A percentile compares a stretch with the other conserved stretches of the same genome.
These are phyloP conservation scores for Lunularia cruciata DNA, from an alignment of 225 moss, liverwort and hornwort species.

Conservation along the genomic window DNA sequence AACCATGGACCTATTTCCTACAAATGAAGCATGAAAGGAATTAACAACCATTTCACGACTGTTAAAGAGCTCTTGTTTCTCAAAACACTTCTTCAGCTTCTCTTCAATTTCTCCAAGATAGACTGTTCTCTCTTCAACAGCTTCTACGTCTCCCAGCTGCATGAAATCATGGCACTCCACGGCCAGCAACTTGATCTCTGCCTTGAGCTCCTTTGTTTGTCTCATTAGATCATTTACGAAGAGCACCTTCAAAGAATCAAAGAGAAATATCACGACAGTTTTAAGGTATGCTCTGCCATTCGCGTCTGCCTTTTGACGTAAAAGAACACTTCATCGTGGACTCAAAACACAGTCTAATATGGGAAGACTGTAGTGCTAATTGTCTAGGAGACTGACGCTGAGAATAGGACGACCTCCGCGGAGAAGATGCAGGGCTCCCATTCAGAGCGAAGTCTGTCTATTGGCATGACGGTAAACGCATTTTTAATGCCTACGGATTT, in stretches of 20 bases:
- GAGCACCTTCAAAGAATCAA: conserved; percentile 35
- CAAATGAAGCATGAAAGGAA: background rate
- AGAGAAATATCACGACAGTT: conserved; percentile 1
- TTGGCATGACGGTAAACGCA: too few species aligned
- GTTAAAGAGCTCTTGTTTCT: conserved; percentile 59
- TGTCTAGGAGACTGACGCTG: too few species aligned
- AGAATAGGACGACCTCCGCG: too few species aligned
- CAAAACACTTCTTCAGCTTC: conserved; percentile 49
- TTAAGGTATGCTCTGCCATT: too few species aligned
- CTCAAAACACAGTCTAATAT: too few species aligned
- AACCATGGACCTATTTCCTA: too few species aligned
- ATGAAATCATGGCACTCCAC: conserved; percentile 69
- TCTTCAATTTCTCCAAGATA: conserved; percentile 64
- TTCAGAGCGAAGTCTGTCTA: too few species aligned
- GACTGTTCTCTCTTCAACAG: conserved; percentile 62
- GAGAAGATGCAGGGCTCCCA: too few species aligned
- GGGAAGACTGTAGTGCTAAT: too few species aligned
- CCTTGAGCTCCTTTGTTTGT: conserved; percentile 53
- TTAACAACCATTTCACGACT: conserved; percentile 54
- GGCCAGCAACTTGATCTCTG: conserved; percentile 50
- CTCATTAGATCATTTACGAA: conserved; percentile 59
- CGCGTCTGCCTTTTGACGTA: background rate
- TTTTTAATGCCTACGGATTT: too few species aligned
- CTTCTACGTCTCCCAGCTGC: conserved; percentile 63
- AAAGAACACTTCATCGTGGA: too few species aligned